A percentile compares a stretch with the other conserved stretches of the same genome.
Conservation (phyloP, 1,139 yeast genomes). For the Diutina pseudorugosa region DNA sequence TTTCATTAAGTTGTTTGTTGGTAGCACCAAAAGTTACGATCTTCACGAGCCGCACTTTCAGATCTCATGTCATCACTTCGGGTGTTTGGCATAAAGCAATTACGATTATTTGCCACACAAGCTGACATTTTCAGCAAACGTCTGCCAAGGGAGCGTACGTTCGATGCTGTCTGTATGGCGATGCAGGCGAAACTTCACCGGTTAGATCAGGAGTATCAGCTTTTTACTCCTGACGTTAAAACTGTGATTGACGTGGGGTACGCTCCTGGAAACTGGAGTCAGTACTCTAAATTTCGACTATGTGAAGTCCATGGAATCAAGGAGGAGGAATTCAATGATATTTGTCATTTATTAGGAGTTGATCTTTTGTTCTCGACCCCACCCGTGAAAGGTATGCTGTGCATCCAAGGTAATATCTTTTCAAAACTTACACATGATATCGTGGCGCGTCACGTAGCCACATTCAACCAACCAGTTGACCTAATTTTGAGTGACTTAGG, state of each 20-base stretch:
- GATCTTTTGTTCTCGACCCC: conserved; percentile 74
- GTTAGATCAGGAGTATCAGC: not conserved
- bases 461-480: conserved; percentile 22
- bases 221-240: not conserved
- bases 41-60: not conserved
- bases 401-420: conserved; percentile 79
- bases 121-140: not conserved
- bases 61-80: not conserved
- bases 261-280: conserved; percentile 96
- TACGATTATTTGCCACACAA: not conserved
- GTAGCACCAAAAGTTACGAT: not conserved
- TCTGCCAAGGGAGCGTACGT: not conserved
- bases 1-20: no score
- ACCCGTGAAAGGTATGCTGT: conserved; percentile 58
- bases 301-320: conserved; percentile 17
- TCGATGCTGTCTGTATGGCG: not conserved
- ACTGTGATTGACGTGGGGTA: conserved; percentile 42
- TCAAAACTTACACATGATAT: conserved; percentile 48
- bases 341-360: conserved; percentile 70
- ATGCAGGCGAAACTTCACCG: conserved; percentile 3
- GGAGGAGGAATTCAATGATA: conserved; percentile 38
- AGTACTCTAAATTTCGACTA: conserved; percentile 41
- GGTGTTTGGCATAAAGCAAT: not conserved
- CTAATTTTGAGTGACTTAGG: conserved; percentile 81
- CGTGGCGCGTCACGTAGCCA: conserved; percentile 9